These are phyloP conservation scores for Pseudogymnoascus sp. DNA, from an alignment of 2,329 filamentous ascomycete species.

Conservation along the genomic window DNA sequence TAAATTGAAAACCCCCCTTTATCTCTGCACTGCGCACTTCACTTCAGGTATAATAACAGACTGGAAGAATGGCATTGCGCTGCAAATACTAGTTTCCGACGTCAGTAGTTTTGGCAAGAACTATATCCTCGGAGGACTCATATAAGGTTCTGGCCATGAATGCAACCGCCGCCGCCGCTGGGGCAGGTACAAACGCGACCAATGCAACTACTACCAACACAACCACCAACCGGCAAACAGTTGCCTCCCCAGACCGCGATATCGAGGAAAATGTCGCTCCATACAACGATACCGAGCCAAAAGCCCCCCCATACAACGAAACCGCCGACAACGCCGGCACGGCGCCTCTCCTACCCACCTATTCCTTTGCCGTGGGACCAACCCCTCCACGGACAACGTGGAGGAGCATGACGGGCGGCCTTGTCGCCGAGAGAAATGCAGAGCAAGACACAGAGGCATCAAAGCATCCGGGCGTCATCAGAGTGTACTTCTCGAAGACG, in stretches of 20 bases:
- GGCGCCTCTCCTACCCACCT: neutral
- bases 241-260: neutral
- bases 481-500: neutral
- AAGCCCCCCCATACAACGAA: neutral
- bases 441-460: neutral
- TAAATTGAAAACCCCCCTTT: neutral
- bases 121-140: neutral
- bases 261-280: neutral
- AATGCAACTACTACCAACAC: neutral
- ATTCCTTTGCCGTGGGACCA: neutral
- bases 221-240: neutral
- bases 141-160: neutral
- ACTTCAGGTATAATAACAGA: neutral
- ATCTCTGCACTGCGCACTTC: neutral
- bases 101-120: neutral
- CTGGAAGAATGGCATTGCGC: neutral
- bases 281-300: neutral
- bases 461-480: neutral
- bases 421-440: neutral
- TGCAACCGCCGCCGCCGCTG: neutral
- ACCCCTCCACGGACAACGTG: neutral
- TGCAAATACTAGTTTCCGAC: neutral
- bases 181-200: neutral
- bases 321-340: neutral
- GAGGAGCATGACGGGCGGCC: neutral